Conservation (phyloP, 345 rosid species). For the Eucalyptus regnans region DNA sequence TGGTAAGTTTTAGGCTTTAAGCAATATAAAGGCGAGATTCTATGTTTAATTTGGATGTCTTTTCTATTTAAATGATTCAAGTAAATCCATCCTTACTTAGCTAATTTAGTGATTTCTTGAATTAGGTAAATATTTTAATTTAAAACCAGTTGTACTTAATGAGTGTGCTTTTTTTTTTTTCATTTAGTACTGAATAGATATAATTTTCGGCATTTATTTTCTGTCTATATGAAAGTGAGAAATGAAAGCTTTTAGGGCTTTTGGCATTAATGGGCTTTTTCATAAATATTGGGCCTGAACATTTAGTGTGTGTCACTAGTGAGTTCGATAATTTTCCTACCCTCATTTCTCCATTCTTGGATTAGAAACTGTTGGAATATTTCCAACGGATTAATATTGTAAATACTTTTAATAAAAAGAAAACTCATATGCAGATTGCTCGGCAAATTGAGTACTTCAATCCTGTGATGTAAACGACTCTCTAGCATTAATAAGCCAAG, state of each 20-base stretch:
- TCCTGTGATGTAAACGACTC: accelerated
- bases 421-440: not conserved
- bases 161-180: not conserved
- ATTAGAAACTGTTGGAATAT: too few species aligned
- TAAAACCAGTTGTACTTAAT: not conserved
- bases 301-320: not conserved
- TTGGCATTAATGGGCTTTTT: not conserved
- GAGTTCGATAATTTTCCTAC: not conserved
- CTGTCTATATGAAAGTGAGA: not conserved
- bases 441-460: not conserved
- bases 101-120: not conserved
- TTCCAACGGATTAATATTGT: not conserved
- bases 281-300: not conserved
- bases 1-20: not conserved
- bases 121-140: not conserved
- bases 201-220: not conserved
- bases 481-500: too few species aligned
- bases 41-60: not conserved
- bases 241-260: not conserved
- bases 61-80: not conserved
- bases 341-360: not conserved
- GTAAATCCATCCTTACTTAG: not conserved
- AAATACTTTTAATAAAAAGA: not conserved
- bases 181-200: not conserved
- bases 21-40: accelerated